These are phyloP conservation scores for Hymenochaete sp. DNA, from an alignment of 1,284 basidiomycete species.

Conservation along the genomic window DNA sequence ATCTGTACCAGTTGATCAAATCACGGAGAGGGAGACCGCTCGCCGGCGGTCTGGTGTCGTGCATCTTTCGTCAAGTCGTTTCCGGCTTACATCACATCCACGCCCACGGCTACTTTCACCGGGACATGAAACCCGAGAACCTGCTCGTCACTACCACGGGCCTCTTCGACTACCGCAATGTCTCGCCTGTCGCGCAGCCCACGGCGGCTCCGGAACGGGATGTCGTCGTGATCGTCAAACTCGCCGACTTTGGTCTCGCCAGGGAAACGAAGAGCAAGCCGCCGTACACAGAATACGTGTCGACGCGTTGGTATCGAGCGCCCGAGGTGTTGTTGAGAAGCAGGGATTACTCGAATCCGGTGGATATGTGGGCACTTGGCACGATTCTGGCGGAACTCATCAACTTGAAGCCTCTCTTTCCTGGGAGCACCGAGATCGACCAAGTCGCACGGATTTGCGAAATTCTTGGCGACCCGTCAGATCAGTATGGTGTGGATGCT, in stretches of 20 bases:
- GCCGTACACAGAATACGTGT: slow-evolving; percentile 98
- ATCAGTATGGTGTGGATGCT: slow-evolving; percentile 74
- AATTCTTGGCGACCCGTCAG: slow-evolving; percentile 85
- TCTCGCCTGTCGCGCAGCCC: slow-evolving; percentile 51
- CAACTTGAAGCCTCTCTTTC: slow-evolving; percentile 93
- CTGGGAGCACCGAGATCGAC: slow-evolving; percentile 93
- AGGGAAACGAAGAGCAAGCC: slow-evolving; percentile 83
- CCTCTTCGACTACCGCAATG: slow-evolving; percentile 85
- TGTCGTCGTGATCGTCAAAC: slow-evolving; percentile 94
- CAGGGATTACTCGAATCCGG: slow-evolving; percentile 89
- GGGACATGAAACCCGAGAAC: slow-evolving; percentile 99
- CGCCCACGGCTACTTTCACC: slow-evolving; percentile 90
- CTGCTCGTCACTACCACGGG: slow-evolving; percentile 99
- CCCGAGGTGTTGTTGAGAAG: slow-evolving; percentile 93
- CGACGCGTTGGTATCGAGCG: slow-evolving; percentile 98
- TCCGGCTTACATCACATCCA: slow-evolving; percentile 92
- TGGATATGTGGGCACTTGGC: slow-evolving; percentile 99
- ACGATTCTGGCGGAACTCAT: slow-evolving; percentile 97
- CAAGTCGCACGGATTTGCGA: slow-evolving; percentile 89
- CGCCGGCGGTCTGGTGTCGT: slow-evolving; percentile 90
- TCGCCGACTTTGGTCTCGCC: slow-evolving; percentile 97
- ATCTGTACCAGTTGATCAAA: slow-evolving; percentile 98
- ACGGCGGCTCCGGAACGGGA: slow-evolving; percentile 75
- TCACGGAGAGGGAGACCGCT: slow-evolving; percentile 89
- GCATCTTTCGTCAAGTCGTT: slow-evolving; percentile 91